Base-by-base conservation (phyloP, 352 stramenopile species). In the Globisporangium parvum region DNA sequence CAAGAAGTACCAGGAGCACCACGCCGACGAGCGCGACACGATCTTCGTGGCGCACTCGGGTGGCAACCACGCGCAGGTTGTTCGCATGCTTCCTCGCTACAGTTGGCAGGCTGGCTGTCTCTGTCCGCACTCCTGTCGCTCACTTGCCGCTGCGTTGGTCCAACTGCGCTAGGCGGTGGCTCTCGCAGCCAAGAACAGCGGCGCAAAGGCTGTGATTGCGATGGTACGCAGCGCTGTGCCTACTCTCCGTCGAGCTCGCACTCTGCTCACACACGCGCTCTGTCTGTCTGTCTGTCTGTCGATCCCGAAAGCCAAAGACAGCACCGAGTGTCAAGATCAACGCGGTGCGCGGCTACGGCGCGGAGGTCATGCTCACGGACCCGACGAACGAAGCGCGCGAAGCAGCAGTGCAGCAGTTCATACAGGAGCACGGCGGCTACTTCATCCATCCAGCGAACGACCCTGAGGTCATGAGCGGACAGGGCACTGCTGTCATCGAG, bases 371-470 rank as follows among this genome's bases (percentile, higher is more conserved):
- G 49, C 53, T 87, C 50, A 77, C 70, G 42, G 65, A 71, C n/a
- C 62, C 79, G 28, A 95, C 76, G 21, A 60, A 71, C 28, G 69
- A 75, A 47, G 72, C 73, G 1, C 78, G 87, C 2, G 67, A 85
- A 39, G 59, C 57, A n/a, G 64, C 70, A 6, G 80, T 80, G 8
- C 71, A 67, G 33, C 51, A 62, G 35, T 63, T 61, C 41, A 75
- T 70, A 8, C 51, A 60, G 24, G 21, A 45, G 6, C 66, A 52
- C 6, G 55, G 59, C 14, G 72, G 60, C 39, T 46, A 64, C 23
- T 95, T 97, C 51, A 80, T 98, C 37, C 93, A 96, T 48, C 89
- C 93, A n/a, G 96, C 85, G 35, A 89, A 98, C 64, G 77, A 97
- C 55, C 71, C 73, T n/a, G 74, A 89, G 28, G 91, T 98, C 51